Conservation (phyloP, 805 yeast genomes). For the Danielia reshetovae region DNA sequence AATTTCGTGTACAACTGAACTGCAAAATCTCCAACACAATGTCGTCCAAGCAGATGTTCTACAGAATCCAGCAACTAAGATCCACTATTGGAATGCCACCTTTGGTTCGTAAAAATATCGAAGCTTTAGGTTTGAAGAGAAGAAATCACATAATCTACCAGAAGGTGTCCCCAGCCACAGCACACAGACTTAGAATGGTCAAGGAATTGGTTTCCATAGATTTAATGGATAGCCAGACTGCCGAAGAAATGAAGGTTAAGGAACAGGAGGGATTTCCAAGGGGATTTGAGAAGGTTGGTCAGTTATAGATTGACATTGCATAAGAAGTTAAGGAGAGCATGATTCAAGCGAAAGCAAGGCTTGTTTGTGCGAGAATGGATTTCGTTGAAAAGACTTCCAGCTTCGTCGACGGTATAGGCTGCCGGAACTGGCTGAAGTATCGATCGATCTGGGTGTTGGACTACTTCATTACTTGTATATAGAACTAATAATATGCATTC, state of each 20-base stretch:
- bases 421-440: no score
- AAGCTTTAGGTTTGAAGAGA: slow-evolving; percentile 68
- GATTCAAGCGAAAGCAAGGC: no score
- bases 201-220: slow-evolving; percentile 87
- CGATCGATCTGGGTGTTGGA: no score
- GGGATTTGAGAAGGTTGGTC: slow-evolving; percentile 16
- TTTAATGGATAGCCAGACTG: slow-evolving; percentile 43
- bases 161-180: slow-evolving; percentile 68
- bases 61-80: slow-evolving; percentile 69
- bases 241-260: slow-evolving; percentile 3
- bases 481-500: no score
- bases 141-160: slow-evolving; percentile 75
- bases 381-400: no score
- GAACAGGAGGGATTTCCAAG: slow-evolving; percentile 12
- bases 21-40: no score
- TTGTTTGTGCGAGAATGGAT: no score
- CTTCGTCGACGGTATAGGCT: no score
- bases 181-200: slow-evolving; percentile 78
- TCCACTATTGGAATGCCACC: slow-evolving; percentile 86
- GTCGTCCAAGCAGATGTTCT: slow-evolving; percentile 19
- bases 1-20: no score
- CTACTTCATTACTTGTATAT: no score
- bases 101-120: slow-evolving; percentile 57
- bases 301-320: no score
- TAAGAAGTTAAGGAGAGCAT: no score